phyloP scores from a whole-genome alignment of 805 yeast species.

The Limtongia smithiae region DNA sequence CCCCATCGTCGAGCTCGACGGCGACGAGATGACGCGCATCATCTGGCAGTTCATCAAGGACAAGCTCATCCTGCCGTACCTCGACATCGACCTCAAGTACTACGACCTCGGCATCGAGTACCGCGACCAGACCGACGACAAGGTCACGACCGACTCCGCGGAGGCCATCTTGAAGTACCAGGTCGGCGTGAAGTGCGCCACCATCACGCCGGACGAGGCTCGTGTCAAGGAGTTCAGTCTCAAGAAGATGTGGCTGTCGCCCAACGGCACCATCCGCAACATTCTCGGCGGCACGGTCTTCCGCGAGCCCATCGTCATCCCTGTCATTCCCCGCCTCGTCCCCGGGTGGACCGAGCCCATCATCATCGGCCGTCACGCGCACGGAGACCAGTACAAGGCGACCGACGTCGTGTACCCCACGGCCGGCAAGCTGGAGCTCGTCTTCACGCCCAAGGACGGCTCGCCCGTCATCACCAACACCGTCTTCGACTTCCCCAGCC shows the following conservation, averaged over 20 bases:
- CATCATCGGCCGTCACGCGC: constrained; percentile 95
- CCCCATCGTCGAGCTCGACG: constrained; percentile 96
- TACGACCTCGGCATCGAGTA: constrained; percentile 84
- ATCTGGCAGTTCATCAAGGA: constrained; percentile 91
- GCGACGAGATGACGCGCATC: constrained; percentile 96
- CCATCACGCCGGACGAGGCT: constrained; percentile 97
- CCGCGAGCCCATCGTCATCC: constrained; percentile 93
- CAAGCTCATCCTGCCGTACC: constrained; percentile 76
- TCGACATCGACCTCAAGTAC: constrained; percentile 84
- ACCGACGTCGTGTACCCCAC: constrained; percentile 76
- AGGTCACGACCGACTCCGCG: constrained; percentile 87
- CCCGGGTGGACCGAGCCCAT: constrained; percentile 95
- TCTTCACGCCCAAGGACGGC: constrained; percentile 68
- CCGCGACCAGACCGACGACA: constrained; percentile 83
- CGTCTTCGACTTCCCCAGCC: constrained; percentile 64
- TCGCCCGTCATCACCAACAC: constrained; percentile 52
- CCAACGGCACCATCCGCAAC: constrained; percentile 95
- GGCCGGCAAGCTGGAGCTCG: constrained; percentile 75
- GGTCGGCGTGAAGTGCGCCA: constrained; percentile 96
- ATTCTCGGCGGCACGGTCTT: constrained; percentile 94
- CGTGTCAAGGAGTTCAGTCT: constrained; percentile 86
- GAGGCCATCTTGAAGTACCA: constrained; percentile 81
- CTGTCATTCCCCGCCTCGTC: constrained; percentile 79
- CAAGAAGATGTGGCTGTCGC: constrained; percentile 96
- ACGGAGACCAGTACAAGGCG: constrained; percentile 95